phyloP scores from a whole-genome alignment of 306 rosid genomes.

The Ormosia emarginata region DNA sequence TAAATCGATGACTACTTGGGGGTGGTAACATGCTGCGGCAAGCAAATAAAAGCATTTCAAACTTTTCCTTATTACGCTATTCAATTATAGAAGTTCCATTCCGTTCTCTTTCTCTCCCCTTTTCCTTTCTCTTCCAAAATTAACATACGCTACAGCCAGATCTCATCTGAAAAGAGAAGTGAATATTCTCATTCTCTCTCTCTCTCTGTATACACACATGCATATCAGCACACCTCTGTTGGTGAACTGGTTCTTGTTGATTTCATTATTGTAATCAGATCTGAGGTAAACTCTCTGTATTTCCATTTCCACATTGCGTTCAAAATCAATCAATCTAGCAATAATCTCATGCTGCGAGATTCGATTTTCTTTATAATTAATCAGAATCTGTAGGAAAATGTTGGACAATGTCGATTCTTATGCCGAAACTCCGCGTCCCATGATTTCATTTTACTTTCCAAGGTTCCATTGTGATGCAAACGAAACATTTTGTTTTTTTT shows the following conservation, averaged over 20 bases:
- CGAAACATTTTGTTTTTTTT: background rate
- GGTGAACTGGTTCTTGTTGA: background rate
- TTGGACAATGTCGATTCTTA: slow-evolving; percentile 9
- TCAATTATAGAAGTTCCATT: slow-evolving; percentile 2
- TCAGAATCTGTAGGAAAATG: background rate
- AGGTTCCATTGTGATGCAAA: background rate
- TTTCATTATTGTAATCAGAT: slow-evolving; percentile 27
- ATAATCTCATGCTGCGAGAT: background rate
- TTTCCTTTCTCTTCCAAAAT: background rate
- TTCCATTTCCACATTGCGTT: background rate
- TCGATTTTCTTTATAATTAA: background rate
- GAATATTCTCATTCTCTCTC: slow-evolving; percentile 15
- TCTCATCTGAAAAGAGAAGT: slow-evolving; percentile 29
- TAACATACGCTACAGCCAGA: slow-evolving; percentile 25
- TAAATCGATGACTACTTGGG: background rate
- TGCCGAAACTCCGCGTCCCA: background rate
- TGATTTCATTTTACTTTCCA: background rate
- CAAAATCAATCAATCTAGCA: background rate
- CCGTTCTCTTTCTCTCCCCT: background rate
- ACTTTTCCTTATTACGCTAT: background rate
- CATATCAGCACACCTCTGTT: slow-evolving; percentile 1
- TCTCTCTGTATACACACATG: background rate
- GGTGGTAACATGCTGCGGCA: background rate
- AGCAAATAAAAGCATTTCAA: background rate
- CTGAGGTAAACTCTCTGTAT: slow-evolving; percentile 29